phyloP scores from a whole-genome alignment of 2,329 filamentous ascomycete species.

The Chaetomium sp. region DNA sequence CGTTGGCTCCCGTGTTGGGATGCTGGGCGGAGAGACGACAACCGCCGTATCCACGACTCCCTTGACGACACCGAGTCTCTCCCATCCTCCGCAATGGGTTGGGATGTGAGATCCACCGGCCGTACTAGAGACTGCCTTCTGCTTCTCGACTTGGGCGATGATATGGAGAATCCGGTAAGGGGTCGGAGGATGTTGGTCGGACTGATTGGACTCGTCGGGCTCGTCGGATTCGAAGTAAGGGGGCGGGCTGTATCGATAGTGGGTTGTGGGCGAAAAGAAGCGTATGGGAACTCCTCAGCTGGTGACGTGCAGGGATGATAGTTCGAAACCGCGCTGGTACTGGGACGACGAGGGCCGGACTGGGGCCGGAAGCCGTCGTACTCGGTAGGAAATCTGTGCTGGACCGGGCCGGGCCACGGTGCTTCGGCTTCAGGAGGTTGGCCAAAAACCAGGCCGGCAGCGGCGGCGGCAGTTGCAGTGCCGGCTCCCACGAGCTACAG shows the following conservation, averaged over 20 bases:
- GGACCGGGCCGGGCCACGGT: constrained; percentile 28
- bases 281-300: constrained; percentile 27
- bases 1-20: constrained; percentile 59
- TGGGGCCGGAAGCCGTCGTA: constrained; percentile 26
- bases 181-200: constrained; percentile 27
- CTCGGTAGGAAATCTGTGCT: constrained; percentile 28
- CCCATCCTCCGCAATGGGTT: constrained; percentile 37
- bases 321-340: constrained; percentile 37
- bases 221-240: constrained; percentile 25
- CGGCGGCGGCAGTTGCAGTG: constrained; percentile 54
- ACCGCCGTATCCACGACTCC: constrained; percentile 65
- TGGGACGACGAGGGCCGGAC: constrained; percentile 35
- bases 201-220: constrained; percentile 26
- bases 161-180: constrained; percentile 33
- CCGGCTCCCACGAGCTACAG: constrained; percentile 54
- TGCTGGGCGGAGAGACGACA: constrained; percentile 55
- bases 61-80: constrained; percentile 55
- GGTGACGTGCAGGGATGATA: constrained; percentile 23
- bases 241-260: constrained; percentile 15
- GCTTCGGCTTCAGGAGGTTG: constrained; percentile 41
- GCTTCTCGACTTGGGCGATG: constrained; percentile 33
- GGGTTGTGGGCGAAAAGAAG: constrained; percentile 24
- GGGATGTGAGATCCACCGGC: constrained; percentile 32
- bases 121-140: constrained; percentile 40
- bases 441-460: constrained; percentile 53